phyloP scores from a whole-genome alignment of 139 green algal genomes.

The Penium margaritaceum region DNA sequence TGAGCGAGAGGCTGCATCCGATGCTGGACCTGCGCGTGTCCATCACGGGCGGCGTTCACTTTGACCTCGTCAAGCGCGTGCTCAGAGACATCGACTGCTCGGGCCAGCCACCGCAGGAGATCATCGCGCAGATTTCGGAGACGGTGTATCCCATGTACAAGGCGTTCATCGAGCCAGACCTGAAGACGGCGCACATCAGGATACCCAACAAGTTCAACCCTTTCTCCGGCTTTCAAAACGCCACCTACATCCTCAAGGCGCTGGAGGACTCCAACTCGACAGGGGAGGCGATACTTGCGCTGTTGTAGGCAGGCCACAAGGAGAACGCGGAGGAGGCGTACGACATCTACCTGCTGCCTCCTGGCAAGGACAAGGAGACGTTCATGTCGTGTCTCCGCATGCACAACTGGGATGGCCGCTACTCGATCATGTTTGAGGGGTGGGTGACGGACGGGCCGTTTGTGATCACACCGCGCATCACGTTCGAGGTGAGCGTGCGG shows the following conservation, averaged over 20 bases:
- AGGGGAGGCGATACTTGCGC: not conserved
- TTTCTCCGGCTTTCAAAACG: constrained; percentile 87
- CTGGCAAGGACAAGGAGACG: constrained; percentile 83
- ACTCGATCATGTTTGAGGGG: constrained; percentile 94
- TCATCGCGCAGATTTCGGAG: constrained; percentile 83
- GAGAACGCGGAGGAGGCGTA: constrained; percentile 49
- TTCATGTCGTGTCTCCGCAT: constrained; percentile 92
- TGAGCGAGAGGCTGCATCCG: constrained; percentile 63
- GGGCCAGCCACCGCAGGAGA: constrained; percentile 74
- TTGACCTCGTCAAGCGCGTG: constrained; percentile 95
- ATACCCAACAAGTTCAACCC: constrained; percentile 96
- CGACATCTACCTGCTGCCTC: constrained; percentile 94
- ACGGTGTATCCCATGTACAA: constrained; percentile 97
- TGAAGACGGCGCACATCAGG: constrained; percentile 79
- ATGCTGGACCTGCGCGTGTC: constrained; percentile 79
- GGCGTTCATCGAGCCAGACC: constrained; percentile 89
- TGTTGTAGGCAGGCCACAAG: not conserved
- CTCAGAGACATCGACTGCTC: constrained; percentile 86
- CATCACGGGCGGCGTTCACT: constrained; percentile 85
- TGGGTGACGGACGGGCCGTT: constrained; percentile 83
- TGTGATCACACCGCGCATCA: constrained; percentile 89
- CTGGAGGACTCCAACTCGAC: not conserved
- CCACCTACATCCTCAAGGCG: constrained; percentile 90
- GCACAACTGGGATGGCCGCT: constrained; percentile 87
- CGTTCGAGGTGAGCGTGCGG: constrained; percentile 86